Evolutionary conservation across 257 asterid species (phyloP).

Genomic region (Buddleja alternifolia): DNA sequence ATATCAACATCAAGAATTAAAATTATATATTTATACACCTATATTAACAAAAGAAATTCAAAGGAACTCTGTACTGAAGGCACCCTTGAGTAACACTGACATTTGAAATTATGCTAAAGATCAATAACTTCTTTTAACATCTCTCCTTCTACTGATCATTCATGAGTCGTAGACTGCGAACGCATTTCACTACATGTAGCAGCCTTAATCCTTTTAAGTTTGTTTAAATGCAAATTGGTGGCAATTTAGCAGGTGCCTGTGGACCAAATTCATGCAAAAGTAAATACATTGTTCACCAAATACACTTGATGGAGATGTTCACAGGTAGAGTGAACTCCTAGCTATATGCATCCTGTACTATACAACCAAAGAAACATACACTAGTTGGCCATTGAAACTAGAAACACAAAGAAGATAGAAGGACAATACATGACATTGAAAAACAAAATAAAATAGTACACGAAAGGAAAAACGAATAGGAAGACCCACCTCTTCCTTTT

Average conservation of each 20-base stretch:
- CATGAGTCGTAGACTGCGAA: not conserved
- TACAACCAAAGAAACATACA: not conserved
- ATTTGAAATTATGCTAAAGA: not conserved
- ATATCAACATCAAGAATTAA: not conserved
- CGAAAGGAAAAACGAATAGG: not conserved
- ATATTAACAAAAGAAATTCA: not conserved
- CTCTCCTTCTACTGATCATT: not conserved
- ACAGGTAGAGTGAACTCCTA: not conserved
- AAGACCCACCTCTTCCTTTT: conserved; percentile 69
- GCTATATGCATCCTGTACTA: not conserved
- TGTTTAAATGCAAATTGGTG: not conserved
- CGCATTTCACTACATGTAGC: not conserved
- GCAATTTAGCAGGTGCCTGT: not conserved
- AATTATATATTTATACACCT: not conserved
- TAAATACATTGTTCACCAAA: not conserved
- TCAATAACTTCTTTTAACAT: not conserved
- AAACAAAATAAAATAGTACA: not conserved
- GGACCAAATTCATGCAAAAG: not conserved
- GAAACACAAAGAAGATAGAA: not conserved
- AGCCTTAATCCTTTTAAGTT: not conserved
- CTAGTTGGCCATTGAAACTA: not conserved
- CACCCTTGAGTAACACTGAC: no score
- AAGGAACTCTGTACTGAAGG: not conserved
- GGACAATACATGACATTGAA: not conserved
- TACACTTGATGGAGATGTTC: not conserved